phyloP scores from a whole-genome alignment of 2,329 filamentous ascomycete genomes.

The Talaromyces sp. region DNA sequence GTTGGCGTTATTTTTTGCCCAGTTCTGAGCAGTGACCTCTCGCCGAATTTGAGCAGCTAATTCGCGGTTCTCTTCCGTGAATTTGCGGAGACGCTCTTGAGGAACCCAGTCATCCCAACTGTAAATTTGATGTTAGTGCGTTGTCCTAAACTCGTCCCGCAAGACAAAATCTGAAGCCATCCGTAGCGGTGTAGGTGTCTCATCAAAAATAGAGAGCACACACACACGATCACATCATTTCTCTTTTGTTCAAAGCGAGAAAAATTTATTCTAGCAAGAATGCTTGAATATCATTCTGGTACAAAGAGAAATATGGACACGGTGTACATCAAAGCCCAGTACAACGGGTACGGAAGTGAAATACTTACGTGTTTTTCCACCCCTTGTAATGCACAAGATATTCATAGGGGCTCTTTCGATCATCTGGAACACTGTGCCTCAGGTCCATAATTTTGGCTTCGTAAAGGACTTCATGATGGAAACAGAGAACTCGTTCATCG shows the following conservation, averaged over 20 bases:
- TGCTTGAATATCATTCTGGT: neutral
- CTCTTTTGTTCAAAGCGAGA: neutral
- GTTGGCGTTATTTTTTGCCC: conserved; percentile 15
- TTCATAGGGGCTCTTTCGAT: conserved; percentile 70
- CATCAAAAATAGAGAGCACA: neutral
- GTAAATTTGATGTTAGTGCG: conserved; percentile 15
- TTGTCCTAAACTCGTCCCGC: neutral
- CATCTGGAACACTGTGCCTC: conserved; percentile 55
- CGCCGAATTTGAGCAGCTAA: conserved; percentile 56
- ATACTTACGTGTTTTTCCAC: conserved; percentile 89
- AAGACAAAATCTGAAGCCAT: conserved; percentile 6
- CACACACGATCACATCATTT: neutral
- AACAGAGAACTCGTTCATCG: conserved; percentile 93
- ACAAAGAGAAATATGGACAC: neutral
- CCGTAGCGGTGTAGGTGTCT: neutral
- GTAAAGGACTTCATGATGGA: conserved; percentile 94
- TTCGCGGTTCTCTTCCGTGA: conserved; percentile 91
- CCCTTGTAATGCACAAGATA: conserved; percentile 98
- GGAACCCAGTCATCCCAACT: conserved; percentile 98
- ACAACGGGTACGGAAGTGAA: neutral
- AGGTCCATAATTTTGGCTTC: conserved; percentile 92
- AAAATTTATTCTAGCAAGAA: neutral
- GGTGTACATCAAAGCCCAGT: neutral
- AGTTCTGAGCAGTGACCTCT: conserved; percentile 35
- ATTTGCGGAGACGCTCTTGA: conserved; percentile 87